These are phyloP conservation scores for Aspergillus hortae DNA, from an alignment of 2,329 filamentous ascomycete species.

Conservation along the genomic window DNA sequence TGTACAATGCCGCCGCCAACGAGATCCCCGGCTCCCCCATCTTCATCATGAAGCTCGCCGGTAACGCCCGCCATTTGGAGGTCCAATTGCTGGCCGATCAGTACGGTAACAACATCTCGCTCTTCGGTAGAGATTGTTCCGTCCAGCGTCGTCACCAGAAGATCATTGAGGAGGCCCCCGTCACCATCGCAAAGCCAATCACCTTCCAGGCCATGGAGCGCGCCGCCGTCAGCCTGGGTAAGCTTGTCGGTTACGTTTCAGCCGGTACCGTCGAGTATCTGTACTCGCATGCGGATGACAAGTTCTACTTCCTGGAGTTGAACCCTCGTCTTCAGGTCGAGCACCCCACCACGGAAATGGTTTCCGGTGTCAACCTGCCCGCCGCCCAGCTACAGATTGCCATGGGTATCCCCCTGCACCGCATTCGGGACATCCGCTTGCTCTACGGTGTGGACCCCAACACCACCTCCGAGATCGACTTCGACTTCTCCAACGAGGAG, in stretches of 20 bases:
- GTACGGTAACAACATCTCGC: constrained; percentile 99
- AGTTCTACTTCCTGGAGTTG: constrained; percentile 98
- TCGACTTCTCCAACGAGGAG: constrained; percentile 85
- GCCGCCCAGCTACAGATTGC: constrained; percentile 97
- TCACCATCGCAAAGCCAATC: constrained; percentile 83
- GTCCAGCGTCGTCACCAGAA: constrained; percentile 98
- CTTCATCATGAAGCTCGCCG: constrained; percentile 99
- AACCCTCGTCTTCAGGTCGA: constrained; percentile 99
- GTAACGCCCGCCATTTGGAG: constrained; percentile 93
- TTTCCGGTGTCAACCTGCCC: constrained; percentile 93
- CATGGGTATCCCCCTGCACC: constrained; percentile 95
- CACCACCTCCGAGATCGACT: constrained; percentile 83
- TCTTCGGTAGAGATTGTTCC: constrained; percentile 97
- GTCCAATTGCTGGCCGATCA: constrained; percentile 97
- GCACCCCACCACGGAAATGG: constrained; percentile 99
- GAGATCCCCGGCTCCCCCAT: constrained; percentile 98
- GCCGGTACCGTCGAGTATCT: constrained; percentile 98
- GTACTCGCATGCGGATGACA: constrained; percentile 95
- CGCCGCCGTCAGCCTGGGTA: constrained; percentile 88
- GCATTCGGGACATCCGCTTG: constrained; percentile 92
- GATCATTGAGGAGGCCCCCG: constrained; percentile 98
- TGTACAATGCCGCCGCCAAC: constrained; percentile 94
- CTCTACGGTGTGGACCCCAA: constrained; percentile 94
- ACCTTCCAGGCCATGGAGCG: constrained; percentile 98
- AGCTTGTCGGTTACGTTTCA: constrained; percentile 95